Base-by-base conservation (phyloP, 2,329 filamentous ascomycete species). In the Myriangium duriaei region DNA sequence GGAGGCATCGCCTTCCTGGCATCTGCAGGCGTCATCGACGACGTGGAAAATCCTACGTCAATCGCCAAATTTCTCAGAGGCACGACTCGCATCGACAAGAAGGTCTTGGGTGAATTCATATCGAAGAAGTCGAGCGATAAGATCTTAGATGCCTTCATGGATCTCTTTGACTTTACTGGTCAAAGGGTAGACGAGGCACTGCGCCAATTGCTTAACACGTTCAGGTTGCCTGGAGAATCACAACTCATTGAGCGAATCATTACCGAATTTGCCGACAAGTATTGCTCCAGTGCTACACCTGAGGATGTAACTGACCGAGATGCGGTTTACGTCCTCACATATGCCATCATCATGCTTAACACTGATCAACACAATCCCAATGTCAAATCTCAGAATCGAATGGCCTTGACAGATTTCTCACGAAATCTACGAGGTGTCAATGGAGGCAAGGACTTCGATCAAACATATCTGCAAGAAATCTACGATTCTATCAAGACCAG, bases 321-420 rank as follows among this genome's bases (percentile, higher is more conserved):
- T 56, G 77, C 86, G 5, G 78, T 91, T 14, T 98, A 83, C 52
- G 76, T 98, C 33, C 67, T 98, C 36, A 88, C 83, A 0, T 98
- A 98, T 55, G 91, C 87, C 26, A 92, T 95, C 51, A 94, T 98
- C 57, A 86, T 98, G 75, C 67, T 98, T 40, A 98, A 98, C 54
- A 95, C 88, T 1, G 91, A 98, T 54, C 81, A 92, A 51, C 91
- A 96, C 58, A 98, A 93, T 52, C 87, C 86, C 0, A 96, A 95
- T 49, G 60, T 96, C 45, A 86, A 75, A 49, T 60, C 70, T 2
- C 67, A 76, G 49, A 82, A 81, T 52, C 82, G 88, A 29, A 98
- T 98, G 91, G 76, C 77, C 1, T 69, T 79, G 30, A 70, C 76
- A 39, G 81, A 88, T 49, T 98, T 98, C 56, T 71, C 82, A 0